A percentile compares a stretch with the other conserved stretches of the same genome.
These are phyloP conservation scores for Leccinum variicolor DNA, from an alignment of 768 basidiomycete genomes.

Conservation along the genomic window DNA sequence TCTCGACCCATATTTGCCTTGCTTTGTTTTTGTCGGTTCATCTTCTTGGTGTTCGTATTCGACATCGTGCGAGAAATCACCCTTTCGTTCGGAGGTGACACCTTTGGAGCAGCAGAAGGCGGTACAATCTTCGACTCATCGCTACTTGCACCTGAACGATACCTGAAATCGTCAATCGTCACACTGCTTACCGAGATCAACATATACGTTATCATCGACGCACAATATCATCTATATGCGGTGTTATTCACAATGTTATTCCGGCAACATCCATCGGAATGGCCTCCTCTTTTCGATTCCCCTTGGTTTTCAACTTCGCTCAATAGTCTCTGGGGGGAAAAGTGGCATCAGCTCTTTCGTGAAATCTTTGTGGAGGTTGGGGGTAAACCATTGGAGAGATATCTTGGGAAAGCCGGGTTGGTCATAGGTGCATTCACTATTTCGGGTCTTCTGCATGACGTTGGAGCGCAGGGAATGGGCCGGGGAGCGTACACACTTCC, in stretches of 20 bases:
- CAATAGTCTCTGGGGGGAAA: conserved; percentile 55
- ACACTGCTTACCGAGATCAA: conserved; percentile 41
- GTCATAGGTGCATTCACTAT: conserved; percentile 57
- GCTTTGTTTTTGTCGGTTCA: conserved; percentile 11
- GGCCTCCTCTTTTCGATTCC: conserved; percentile 60
- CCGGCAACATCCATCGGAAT: conserved; percentile 46
- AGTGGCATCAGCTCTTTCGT: conserved; percentile 73
- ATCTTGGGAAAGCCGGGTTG: conserved; percentile 46
- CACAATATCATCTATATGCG: conserved; percentile 39
- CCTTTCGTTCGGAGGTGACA: conserved; percentile 35
- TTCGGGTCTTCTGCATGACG: conserved; percentile 59
- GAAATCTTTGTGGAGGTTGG: conserved; percentile 55
- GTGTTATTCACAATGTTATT: conserved; percentile 45
- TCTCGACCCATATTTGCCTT: conserved; percentile 19
- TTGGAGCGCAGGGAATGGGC: conserved; percentile 57
- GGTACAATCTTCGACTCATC: conserved; percentile 37
- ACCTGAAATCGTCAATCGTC: conserved; percentile 42
- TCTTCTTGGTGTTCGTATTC: not conserved
- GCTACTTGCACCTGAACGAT: conserved; percentile 31
- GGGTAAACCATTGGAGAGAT: conserved; percentile 36
- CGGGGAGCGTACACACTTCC: conserved; percentile 43
- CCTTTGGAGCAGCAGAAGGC: conserved; percentile 34
- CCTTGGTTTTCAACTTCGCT: conserved; percentile 61
- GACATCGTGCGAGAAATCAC: conserved; percentile 1
- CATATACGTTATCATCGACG: conserved; percentile 45